Percentiles rank a stretch among this genome's conserved stretches.
Conservation (phyloP, 805 yeast genomes). For the Candida nonsorbophila region DNA sequence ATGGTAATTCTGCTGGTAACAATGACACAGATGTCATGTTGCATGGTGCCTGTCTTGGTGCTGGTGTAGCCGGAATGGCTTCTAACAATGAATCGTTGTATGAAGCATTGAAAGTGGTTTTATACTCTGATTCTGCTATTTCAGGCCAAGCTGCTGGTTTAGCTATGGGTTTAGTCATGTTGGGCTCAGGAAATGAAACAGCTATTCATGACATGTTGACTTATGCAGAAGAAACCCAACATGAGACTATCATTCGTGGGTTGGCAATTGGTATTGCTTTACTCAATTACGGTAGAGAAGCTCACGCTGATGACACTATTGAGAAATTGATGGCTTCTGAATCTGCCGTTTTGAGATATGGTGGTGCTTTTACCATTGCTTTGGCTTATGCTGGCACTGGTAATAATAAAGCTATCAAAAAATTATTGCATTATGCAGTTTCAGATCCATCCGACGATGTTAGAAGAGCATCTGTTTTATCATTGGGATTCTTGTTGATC, state of each 20-base stretch:
- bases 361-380: slow-evolving; percentile 92
- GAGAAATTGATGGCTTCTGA: slow-evolving; percentile 65
- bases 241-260: slow-evolving; percentile 93
- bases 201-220: slow-evolving; percentile 76
- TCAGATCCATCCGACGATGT: slow-evolving; percentile 96
- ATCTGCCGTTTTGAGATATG: slow-evolving; percentile 83
- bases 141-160: slow-evolving; percentile 96
- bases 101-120: slow-evolving; percentile 75
- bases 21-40: slow-evolving; percentile 75
- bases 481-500: slow-evolving; percentile 84
- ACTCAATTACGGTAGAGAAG: slow-evolving; percentile 81
- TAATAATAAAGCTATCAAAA: slow-evolving; percentile 78
- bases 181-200: slow-evolving; percentile 75
- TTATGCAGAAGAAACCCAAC: slow-evolving; percentile 93
- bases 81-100: slow-evolving; percentile 67
- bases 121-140: slow-evolving; percentile 86
- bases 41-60: slow-evolving; percentile 94
- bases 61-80: slow-evolving; percentile 97
- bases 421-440: slow-evolving; percentile 86
- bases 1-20: slow-evolving; percentile 59
- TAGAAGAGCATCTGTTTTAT: slow-evolving; percentile 91
- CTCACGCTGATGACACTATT: slow-evolving; percentile 66
- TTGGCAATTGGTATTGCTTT: slow-evolving; percentile 85
- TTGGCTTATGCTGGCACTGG: slow-evolving; percentile 97
- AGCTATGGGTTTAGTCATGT: slow-evolving; percentile 93